Evolutionary conservation across 768 basidiomycete species (phyloP), one percentile per base, ranked within the genome.

Genomic region (Hygrocybe punicea): DNA sequence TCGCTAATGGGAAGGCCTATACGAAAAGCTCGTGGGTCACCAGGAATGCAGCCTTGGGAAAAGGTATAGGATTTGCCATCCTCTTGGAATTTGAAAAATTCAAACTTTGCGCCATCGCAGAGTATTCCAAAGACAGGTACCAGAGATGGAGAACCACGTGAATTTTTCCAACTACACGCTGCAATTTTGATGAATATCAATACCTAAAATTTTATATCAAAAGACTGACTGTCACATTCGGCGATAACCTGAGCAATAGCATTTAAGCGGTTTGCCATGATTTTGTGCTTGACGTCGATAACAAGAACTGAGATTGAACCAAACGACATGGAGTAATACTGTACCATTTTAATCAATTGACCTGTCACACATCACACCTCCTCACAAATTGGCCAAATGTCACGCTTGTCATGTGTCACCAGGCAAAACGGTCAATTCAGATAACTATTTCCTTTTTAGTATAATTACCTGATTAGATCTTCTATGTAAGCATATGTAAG

Each of bases 401-500:
- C 40, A 42, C 40, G 10, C 40, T 42, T 42, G 40, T 42, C 40
- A 42, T 19, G 40, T 10, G 10, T 42, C 40, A 42, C 40, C 40
- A 42, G 40, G 16, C 14, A 19, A 19, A 42, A 16, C 40, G 10
- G 40, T 42, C 40, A 42, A 42, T 42, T 14, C 40, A 42, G 19
- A 14, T 16, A 19, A 42, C 40, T 19, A 42, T 42, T 42, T 42
- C 1, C 69, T 61, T 60, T 78, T 76, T 76, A 29, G 29, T 29
- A 29, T 29, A 29, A 29, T 29, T 29, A 29, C 29, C 29, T 29
- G 29, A 29, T 29, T 29, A 29, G 29, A 29, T 29, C 29, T 29
- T 29, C 29, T 29, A 29, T 29, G 29, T 29, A 29, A 29, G 29
- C 29, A 29, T 29, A n/a, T n/a, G n/a, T n/a, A 29, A 29, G 29